These are phyloP conservation scores for Oryza brachyantha DNA, from an alignment of 176 grass and related monocot genomes.

Conservation along the genomic window DNA sequence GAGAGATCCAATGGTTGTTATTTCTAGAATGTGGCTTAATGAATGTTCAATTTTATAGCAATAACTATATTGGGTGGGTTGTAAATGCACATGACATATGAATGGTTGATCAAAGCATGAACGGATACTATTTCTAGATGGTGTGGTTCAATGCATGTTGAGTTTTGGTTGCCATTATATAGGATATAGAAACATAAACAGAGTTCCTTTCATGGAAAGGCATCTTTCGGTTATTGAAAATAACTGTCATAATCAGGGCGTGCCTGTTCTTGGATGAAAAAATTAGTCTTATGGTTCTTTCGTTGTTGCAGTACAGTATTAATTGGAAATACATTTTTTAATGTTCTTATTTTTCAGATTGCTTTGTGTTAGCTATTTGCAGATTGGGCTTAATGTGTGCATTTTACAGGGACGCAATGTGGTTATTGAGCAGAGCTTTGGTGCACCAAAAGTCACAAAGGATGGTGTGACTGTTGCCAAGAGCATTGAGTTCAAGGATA, in stretches of 20 bases:
- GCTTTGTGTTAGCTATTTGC: not conserved
- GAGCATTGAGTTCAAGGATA: slow-evolving; percentile 95
- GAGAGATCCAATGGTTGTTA: no score
- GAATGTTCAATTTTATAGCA: no score
- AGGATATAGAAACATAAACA: no score
- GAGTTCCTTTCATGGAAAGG: no score
- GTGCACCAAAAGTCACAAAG: slow-evolving; percentile 97
- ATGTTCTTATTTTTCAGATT: not conserved
- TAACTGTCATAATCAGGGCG: not conserved
- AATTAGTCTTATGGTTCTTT: not conserved
- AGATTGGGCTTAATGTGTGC: not conserved
- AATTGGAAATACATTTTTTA: no score
- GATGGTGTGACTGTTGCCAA: slow-evolving; percentile 97
- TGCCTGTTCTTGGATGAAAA: not conserved
- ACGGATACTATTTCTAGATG: no score
- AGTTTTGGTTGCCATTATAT: no score
- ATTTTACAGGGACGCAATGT: slow-evolving; percentile 77
- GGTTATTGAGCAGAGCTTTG: slow-evolving; percentile 93
- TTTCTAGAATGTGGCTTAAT: no score
- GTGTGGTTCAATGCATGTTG: no score
- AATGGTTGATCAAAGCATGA: no score
- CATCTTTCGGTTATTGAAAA: slow-evolving; percentile 12
- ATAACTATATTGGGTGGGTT: no score
- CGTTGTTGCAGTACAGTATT: not conserved
- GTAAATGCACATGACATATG: no score